Evolutionary conservation across 495 filamentous ascomycete genomes (phyloP).

Genomic region (Hypoxylon perforatum): DNA sequence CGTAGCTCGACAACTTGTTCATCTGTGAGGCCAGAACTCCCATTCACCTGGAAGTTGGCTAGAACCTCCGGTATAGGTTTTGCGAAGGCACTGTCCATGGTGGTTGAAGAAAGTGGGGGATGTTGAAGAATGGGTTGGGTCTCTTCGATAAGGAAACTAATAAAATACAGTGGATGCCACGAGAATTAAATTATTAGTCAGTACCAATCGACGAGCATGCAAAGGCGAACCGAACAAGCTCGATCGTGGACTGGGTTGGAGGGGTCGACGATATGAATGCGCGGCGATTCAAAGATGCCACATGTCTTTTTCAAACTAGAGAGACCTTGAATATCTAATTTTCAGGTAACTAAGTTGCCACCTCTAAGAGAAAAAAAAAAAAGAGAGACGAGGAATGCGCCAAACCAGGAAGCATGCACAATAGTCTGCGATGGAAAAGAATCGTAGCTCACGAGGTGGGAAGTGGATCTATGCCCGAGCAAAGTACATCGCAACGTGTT

Average conservation of each 20-base stretch:
- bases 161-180: conserved; percentile 13
- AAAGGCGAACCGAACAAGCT: conserved; percentile 13
- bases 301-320: conserved; percentile 43
- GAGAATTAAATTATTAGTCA: conserved; percentile 12
- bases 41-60: conserved; percentile 74
- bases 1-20: conserved; percentile 71
- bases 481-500: conserved; percentile 50
- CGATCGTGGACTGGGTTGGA: conserved; percentile 16
- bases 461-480: conserved; percentile 30
- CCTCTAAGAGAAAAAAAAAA: conserved; percentile 10
- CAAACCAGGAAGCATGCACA: conserved; percentile 1
- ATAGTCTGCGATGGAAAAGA: conserved; percentile 35
- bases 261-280: conserved; percentile 24
- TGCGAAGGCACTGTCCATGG: conserved; percentile 85
- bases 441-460: conserved; percentile 31
- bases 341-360: conserved; percentile 25
- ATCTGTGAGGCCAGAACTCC: conserved; percentile 74
- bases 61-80: conserved; percentile 75
- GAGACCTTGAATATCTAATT: background rate
- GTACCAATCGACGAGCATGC: conserved; percentile 27
- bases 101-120: conserved; percentile 12
- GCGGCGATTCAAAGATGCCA: conserved; percentile 45
- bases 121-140: background rate
- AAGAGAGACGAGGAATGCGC: conserved; percentile 23
- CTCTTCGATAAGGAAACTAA: conserved; percentile 15